A percentile compares a stretch with the other conserved stretches of the same genome.
phyloP scores from a whole-genome alignment of 2,329 filamentous ascomycete species.

The Endothia cerciana region DNA sequence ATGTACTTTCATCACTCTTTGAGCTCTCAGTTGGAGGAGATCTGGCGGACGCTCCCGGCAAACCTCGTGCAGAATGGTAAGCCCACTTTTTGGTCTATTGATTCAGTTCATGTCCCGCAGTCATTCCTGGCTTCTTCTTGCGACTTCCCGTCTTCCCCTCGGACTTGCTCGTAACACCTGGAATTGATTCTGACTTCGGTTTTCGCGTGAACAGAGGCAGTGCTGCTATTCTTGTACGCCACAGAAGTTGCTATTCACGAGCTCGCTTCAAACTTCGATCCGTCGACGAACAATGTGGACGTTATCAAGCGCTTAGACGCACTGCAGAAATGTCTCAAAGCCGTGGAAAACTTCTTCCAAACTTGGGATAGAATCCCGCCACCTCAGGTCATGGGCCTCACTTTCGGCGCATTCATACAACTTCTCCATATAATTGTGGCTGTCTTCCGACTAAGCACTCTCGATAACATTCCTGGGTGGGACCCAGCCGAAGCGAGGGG shows the following conservation, averaged over 20 bases:
- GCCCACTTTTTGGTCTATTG: not conserved
- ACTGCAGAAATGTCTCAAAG: conserved; percentile 37
- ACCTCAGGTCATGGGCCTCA: conserved; percentile 37
- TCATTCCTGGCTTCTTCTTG: not conserved
- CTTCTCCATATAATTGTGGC: conserved; percentile 40
- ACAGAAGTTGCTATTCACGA: conserved; percentile 45
- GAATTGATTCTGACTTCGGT: not conserved
- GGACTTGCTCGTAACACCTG: not conserved
- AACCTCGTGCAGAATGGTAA: conserved; percentile 33
- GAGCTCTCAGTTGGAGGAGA: conserved; percentile 33
- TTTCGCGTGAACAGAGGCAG: conserved; percentile 36
- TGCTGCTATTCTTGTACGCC: conserved; percentile 41
- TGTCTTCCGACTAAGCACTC: conserved; percentile 39
- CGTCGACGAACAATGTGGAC: conserved; percentile 16
- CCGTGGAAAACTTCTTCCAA: conserved; percentile 40
- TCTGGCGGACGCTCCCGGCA: conserved; percentile 33
- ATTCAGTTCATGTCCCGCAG: not conserved
- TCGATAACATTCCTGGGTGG: conserved; percentile 44
- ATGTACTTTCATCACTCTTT: conserved; percentile 34
- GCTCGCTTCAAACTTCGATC: conserved; percentile 33
- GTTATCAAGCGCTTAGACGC: conserved; percentile 31
- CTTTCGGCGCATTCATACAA: conserved; percentile 41
- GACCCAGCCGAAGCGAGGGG: conserved; percentile 39
- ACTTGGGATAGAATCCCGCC: conserved; percentile 38
- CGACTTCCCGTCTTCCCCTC: not conserved